Evolutionary conservation across 2,329 filamentous ascomycete species (phyloP).

Genomic region (Periconia macrospinosa): DNA sequence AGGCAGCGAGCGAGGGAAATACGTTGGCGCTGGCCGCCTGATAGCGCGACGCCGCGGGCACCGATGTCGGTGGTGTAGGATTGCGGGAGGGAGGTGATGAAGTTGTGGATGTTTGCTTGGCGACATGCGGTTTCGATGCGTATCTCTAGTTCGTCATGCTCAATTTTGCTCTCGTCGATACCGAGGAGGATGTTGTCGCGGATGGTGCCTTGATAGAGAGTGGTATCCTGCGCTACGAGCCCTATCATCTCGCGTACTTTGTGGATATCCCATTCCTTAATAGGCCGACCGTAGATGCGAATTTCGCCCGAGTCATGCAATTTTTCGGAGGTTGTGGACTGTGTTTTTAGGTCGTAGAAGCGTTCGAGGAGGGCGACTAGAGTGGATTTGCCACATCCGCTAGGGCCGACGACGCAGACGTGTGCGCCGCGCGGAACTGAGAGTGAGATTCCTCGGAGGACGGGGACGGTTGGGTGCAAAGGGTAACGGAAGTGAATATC

Average conservation of each 20-base stretch:
- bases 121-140: conserved; percentile 77
- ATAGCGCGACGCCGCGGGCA: conserved; percentile 67
- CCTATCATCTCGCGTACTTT: conserved; percentile 83
- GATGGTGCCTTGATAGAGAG: conserved; percentile 90
- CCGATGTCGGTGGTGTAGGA: conserved; percentile 88
- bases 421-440: conserved; percentile 76
- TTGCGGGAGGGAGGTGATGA: conserved; percentile 53
- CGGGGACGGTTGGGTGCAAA: conserved; percentile 86
- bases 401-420: conserved; percentile 88
- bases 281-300: conserved; percentile 80
- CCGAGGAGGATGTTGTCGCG: conserved; percentile 77
- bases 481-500: conserved; percentile 95
- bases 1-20: conserved; percentile 91
- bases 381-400: conserved; percentile 91
- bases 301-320: conserved; percentile 78
- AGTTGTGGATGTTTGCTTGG: conserved; percentile 54
- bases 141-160: conserved; percentile 57
- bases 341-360: conserved; percentile 90
- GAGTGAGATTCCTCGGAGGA: conserved; percentile 81
- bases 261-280: conserved; percentile 75
- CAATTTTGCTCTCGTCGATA: conserved; percentile 68
- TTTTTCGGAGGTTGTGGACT: too few species aligned
- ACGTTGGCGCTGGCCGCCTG: conserved; percentile 90
- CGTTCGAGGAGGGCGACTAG: conserved; percentile 90
- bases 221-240: conserved; percentile 94